Percentiles rank a stretch among this genome's conserved stretches.
These are phyloP conservation scores for Metarhizium robertsii DNA, from an alignment of 2,329 filamentous ascomycete species.

Conservation along the genomic window DNA sequence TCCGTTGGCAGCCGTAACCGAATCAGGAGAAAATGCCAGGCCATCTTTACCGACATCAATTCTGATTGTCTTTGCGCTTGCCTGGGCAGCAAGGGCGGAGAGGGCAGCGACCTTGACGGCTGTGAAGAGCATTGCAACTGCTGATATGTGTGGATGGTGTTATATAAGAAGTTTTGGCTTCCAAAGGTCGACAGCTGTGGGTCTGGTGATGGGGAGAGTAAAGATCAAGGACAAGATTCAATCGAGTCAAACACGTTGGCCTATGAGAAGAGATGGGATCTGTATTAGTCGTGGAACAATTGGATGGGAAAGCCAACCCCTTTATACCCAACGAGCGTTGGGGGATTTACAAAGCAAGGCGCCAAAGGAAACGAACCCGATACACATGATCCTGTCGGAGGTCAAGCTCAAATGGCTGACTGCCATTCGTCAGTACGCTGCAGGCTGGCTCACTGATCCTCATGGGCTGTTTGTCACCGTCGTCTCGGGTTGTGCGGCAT, in stretches of 20 bases:
- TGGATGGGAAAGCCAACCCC: not conserved
- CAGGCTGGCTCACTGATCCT: not conserved
- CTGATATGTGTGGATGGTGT: not conserved
- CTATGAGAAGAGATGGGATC: not conserved
- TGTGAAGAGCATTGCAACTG: constrained; percentile 10
- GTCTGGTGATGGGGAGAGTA: not conserved
- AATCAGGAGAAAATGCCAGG: constrained; percentile 24
- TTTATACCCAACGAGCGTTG: not conserved
- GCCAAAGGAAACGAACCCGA: not conserved
- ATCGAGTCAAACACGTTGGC: not conserved
- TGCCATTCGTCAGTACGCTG: not conserved
- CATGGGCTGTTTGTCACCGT: not conserved
- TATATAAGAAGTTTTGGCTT: not conserved
- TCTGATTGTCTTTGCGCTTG: constrained; percentile 17
- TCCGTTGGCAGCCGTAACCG: constrained; percentile 29
- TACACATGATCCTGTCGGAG: not conserved
- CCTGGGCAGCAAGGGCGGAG: constrained; percentile 10
- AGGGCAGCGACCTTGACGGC: constrained; percentile 6
- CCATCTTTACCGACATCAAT: constrained; percentile 34
- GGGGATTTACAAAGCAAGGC: not conserved
- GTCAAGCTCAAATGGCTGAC: not conserved
- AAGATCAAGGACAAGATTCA: not conserved
- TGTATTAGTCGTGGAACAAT: not conserved
- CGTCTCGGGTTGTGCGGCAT: not conserved
- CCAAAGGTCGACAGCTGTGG: not conserved